Conservation (phyloP, 2,329 filamentous ascomycete species). For the Phyllosticta citriasiana region DNA sequence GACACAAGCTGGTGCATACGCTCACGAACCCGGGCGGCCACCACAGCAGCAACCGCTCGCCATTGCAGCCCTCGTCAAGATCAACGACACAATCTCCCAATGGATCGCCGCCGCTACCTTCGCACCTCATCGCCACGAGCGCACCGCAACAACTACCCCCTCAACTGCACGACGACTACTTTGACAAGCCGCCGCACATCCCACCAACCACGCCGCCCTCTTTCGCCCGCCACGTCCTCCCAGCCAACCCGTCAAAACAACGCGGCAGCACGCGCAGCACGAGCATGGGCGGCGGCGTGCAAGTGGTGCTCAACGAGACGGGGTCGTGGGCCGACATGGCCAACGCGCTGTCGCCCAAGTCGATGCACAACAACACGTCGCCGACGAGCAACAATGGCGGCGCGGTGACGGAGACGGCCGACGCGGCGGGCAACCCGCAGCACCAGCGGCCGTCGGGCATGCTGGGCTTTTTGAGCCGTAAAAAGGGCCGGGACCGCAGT, state of each 20-base stretch:
- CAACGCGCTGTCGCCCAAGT: slow-evolving; percentile 62
- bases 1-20: slow-evolving; percentile 27
- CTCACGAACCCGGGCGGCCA: slow-evolving; percentile 18
- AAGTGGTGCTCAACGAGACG: slow-evolving; percentile 80
- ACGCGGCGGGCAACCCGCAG: slow-evolving; percentile 8
- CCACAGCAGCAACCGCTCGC: neutral
- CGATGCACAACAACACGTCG: neutral
- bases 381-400: slow-evolving; percentile 17
- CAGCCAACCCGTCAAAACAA: slow-evolving; percentile 33
- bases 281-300: slow-evolving; percentile 73
- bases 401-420: slow-evolving; percentile 14
- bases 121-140: slow-evolving; percentile 20
- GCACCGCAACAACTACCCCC: slow-evolving; percentile 17
- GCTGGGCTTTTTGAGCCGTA: slow-evolving; percentile 80
- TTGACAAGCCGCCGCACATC: slow-evolving; percentile 17
- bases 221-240: slow-evolving; percentile 21
- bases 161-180: slow-evolving; percentile 6
- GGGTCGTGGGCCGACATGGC: slow-evolving; percentile 89
- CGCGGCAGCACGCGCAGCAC: slow-evolving; percentile 59
- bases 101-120: slow-evolving; percentile 35
- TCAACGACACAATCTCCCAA: slow-evolving; percentile 39
- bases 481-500: slow-evolving; percentile 82
- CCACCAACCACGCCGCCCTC: slow-evolving; percentile 17
- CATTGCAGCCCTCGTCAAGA: slow-evolving; percentile 15
- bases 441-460: slow-evolving; percentile 58